phyloP scores from a whole-genome alignment of 2,329 filamentous ascomycete genomes.

The Parastagonospora nodorum region DNA sequence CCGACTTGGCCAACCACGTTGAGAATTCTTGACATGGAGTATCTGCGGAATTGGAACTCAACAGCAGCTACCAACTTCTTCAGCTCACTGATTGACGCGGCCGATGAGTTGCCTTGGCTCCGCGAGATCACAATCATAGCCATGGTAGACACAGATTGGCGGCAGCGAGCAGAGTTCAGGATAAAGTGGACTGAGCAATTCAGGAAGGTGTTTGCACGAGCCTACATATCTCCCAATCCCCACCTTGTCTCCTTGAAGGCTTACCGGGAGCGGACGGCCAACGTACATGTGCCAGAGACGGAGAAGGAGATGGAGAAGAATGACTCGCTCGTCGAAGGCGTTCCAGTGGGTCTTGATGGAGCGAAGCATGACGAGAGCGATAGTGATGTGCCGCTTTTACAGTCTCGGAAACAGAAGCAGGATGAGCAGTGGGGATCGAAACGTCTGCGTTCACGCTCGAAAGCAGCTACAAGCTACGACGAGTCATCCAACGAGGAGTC shows the following conservation, averaged over 20 bases:
- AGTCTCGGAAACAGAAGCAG: slow-evolving; percentile 17
- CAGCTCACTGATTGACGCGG: slow-evolving; percentile 74
- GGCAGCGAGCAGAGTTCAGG: slow-evolving; percentile 78
- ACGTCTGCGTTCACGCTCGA: slow-evolving; percentile 37
- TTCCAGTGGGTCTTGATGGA: not conserved
- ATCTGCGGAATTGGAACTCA: slow-evolving; percentile 75
- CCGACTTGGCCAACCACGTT: slow-evolving; percentile 80
- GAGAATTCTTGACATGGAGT: slow-evolving; percentile 72
- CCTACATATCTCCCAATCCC: slow-evolving; percentile 50
- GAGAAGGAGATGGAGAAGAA: slow-evolving; percentile 13
- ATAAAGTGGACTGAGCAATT: slow-evolving; percentile 77
- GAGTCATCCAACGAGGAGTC: slow-evolving; percentile 37
- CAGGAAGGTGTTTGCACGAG: slow-evolving; percentile 67
- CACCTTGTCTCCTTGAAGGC: slow-evolving; percentile 51
- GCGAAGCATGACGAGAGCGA: slow-evolving; percentile 21
- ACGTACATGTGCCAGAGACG: not conserved
- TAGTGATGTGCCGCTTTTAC: slow-evolving; percentile 35
- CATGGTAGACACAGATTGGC: slow-evolving; percentile 79
- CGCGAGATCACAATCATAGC: slow-evolving; percentile 70
- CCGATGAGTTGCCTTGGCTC: slow-evolving; percentile 67
- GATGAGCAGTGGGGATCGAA: slow-evolving; percentile 36
- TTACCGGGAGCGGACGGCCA: slow-evolving; percentile 43
- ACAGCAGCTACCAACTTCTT: slow-evolving; percentile 78
- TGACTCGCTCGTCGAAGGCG: slow-evolving; percentile 31
- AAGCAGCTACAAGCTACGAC: slow-evolving; percentile 32